These are phyloP conservation scores for Phallus indusiatus DNA, from an alignment of 768 basidiomycete species.

Conservation along the genomic window DNA sequence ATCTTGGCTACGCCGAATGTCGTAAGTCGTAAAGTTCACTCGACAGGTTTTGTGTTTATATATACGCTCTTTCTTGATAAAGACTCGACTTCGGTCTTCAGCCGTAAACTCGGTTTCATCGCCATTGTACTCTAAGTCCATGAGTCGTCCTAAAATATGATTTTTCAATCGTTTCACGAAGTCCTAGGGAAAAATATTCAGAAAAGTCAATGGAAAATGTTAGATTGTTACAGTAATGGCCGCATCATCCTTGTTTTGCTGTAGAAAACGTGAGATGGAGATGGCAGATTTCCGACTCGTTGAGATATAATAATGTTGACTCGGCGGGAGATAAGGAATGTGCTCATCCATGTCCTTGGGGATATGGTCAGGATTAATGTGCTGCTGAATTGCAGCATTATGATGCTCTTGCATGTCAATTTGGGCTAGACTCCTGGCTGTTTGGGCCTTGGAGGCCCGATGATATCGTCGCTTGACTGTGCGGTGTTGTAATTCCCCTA, in stretches of 20 bases:
- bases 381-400: neutral
- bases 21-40: slow-evolving; percentile 18
- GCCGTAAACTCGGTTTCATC: slow-evolving; percentile 9
- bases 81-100: slow-evolving; percentile 4
- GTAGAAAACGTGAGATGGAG: neutral
- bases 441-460: slow-evolving; percentile 17
- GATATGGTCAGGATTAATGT: too few relatives aligned
- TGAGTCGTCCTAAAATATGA: slow-evolving; percentile 16
- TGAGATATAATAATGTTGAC: neutral
- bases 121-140: slow-evolving; percentile 11
- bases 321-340: neutral
- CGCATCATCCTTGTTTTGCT: neutral
- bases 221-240: neutral
- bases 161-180: slow-evolving; percentile 15
- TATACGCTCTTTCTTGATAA: slow-evolving; percentile 12
- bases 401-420: slow-evolving; percentile 13
- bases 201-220: neutral
- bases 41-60: slow-evolving; percentile 14
- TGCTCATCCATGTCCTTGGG: neutral
- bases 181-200: slow-evolving; percentile 1
- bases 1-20: slow-evolving; percentile 12
- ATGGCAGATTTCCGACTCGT: neutral
- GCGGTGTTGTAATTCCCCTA: slow-evolving; percentile 32
- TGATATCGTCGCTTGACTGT: slow-evolving; percentile 29
- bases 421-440: slow-evolving; percentile 15